A percentile compares a stretch with the other conserved stretches of the same genome.
phyloP scores from a whole-genome alignment of 2,329 filamentous ascomycete species.

The Pseudophaeomoniella oleicola region DNA sequence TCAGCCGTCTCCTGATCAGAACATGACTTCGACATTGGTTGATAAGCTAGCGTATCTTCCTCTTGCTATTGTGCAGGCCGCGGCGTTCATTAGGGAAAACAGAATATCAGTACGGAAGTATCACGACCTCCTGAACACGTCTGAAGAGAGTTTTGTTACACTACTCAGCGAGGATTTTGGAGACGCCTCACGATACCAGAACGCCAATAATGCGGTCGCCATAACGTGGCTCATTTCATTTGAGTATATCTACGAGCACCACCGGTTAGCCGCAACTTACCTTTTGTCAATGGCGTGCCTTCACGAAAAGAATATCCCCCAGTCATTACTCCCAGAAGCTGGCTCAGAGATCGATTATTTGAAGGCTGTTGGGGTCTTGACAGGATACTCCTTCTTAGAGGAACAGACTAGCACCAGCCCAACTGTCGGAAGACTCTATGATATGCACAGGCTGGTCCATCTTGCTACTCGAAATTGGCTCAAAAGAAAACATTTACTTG shows the following conservation, averaged over 20 bases:
- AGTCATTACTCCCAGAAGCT: constrained; percentile 14
- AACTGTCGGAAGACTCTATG: constrained; percentile 4
- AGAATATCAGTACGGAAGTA: constrained; percentile 9
- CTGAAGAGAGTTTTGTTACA: constrained; percentile 11
- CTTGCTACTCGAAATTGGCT: constrained; percentile 19
- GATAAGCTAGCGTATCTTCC: constrained; percentile 18
- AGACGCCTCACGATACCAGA: constrained; percentile 12
- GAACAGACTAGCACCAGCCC: constrained; percentile 6
- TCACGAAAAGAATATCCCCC: constrained; percentile 16
- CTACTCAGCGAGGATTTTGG: constrained; percentile 9
- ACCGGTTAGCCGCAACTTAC: constrained; percentile 18
- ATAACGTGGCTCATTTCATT: constrained; percentile 21
- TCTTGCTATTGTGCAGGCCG: constrained; percentile 15
- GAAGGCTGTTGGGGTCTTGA: constrained; percentile 17
- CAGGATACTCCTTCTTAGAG: constrained; percentile 17
- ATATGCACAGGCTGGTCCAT: constrained; percentile 20
- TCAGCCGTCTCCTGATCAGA: constrained; percentile 2
- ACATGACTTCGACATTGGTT: constrained; percentile 8
- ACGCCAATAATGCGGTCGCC: constrained; percentile 17
- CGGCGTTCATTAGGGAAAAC: constrained; percentile 13
- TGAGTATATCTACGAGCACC: constrained; percentile 11
- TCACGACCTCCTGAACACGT: constrained; percentile 8
- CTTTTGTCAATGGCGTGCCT: constrained; percentile 20
- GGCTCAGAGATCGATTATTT: constrained; percentile 8
- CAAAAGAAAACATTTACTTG: constrained; percentile 7